A percentile compares a stretch with the other conserved stretches of the same genome.
phyloP scores from a whole-genome alignment of 306 rosid genomes.

The Quercus wislizeni region DNA sequence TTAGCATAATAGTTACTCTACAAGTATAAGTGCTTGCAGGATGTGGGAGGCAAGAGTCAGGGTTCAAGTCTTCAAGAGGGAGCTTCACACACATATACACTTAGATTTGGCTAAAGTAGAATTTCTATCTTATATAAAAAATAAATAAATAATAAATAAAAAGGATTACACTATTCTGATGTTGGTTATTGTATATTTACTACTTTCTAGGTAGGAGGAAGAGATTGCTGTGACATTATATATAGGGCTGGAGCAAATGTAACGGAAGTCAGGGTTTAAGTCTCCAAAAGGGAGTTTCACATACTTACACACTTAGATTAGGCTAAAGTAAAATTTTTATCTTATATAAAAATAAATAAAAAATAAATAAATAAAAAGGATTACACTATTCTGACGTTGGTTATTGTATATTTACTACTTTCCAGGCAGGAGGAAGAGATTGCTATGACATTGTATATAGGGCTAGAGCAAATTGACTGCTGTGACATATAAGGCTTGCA shows the following conservation, averaged over 20 bases:
- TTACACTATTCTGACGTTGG: neutral
- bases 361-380: no score
- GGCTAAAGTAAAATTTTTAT: fast-evolving
- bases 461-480: conserved; percentile 2
- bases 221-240: conserved; percentile 41
- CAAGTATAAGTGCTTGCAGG: fast-evolving
- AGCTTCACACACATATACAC: no score
- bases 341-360: no score
- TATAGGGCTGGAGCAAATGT: neutral
- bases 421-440: conserved; percentile 36
- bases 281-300: fast-evolving
- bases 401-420: neutral
- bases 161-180: neutral
- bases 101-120: fast-evolving
- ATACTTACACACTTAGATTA: no score
- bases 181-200: neutral
- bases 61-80: fast-evolving
- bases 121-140: no score
- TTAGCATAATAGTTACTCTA: no score
- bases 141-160: no score
- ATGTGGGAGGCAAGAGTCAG: fast-evolving
- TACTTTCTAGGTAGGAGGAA: conserved; percentile 26
- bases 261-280: no score
- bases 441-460: conserved; percentile 29
- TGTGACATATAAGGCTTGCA: conserved; percentile 41